phyloP scores from a whole-genome alignment of 163 green algal species.

The Chloromonas sp. region DNA sequence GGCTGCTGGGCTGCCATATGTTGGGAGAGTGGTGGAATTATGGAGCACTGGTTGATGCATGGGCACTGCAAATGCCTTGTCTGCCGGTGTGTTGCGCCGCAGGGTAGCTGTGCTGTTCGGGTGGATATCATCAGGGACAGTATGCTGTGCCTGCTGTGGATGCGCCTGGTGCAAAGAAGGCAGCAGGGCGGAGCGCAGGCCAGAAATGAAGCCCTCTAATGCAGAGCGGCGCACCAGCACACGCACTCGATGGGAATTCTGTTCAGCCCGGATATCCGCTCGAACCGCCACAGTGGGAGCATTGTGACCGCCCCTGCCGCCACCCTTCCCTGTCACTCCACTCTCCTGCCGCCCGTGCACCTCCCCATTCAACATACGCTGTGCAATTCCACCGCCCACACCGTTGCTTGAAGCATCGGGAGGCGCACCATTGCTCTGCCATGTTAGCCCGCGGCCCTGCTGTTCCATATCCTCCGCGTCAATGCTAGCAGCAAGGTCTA shows the following conservation, averaged over 20 bases:
- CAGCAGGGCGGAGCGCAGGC: background rate
- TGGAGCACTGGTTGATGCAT: background rate
- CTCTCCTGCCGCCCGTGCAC: too few relatives aligned
- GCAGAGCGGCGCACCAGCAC: conserved; percentile 3
- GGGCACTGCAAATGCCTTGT: background rate
- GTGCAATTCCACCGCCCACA: background rate
- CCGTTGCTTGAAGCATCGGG: too few relatives aligned
- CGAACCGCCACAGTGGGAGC: background rate
- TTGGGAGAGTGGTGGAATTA: too few relatives aligned
- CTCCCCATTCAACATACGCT: too few relatives aligned
- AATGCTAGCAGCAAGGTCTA: too few relatives aligned
- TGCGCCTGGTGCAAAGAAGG: background rate
- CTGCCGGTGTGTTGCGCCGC: background rate
- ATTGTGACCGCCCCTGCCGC: background rate
- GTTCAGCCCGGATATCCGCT: background rate
- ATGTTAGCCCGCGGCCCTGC: too few relatives aligned
- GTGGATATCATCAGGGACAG: too few relatives aligned
- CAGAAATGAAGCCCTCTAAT: background rate
- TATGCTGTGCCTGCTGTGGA: background rate
- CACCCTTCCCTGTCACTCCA: too few relatives aligned
- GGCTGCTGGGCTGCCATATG: too few relatives aligned
- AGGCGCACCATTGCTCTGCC: too few relatives aligned
- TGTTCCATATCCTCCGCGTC: too few relatives aligned
- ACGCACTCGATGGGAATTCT: conserved; percentile 10
- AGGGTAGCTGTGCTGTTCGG: background rate